phyloP scores from a whole-genome alignment of 306 rosid species.

The Datisca glomerata region DNA sequence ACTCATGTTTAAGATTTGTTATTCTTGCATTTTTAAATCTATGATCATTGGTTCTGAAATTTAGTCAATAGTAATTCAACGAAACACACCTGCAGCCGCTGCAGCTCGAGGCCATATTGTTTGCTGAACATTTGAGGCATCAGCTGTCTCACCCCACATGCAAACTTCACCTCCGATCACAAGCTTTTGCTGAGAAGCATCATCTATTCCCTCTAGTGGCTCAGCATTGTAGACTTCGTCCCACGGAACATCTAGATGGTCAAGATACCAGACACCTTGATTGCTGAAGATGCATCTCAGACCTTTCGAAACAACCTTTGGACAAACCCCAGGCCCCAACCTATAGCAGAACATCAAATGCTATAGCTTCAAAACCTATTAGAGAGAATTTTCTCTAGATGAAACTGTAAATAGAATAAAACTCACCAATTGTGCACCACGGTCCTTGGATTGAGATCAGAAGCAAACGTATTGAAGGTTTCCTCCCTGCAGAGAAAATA shows the following conservation, averaged over 20 bases:
- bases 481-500: constrained; percentile 68
- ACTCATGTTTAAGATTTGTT: too few species aligned
- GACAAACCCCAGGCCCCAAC: constrained; percentile 82
- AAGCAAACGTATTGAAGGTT: constrained; percentile 68
- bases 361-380: constrained; percentile 1
- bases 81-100: constrained; percentile 71
- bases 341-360: constrained; percentile 21
- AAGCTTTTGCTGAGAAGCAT: constrained; percentile 47
- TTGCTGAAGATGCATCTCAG: constrained; percentile 93
- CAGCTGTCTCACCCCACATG: constrained; percentile 82
- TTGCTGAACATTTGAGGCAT: constrained; percentile 66
- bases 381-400: constrained; percentile 7
- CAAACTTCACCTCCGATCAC: constrained; percentile 89
- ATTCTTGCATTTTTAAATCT: too few species aligned
- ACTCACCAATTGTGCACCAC: constrained; percentile 87
- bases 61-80: background rate
- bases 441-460: constrained; percentile 69
- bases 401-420: constrained; percentile 14
- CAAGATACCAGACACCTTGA: constrained; percentile 95
- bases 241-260: constrained; percentile 96
- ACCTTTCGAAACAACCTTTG: constrained; percentile 75
- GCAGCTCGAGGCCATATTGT: constrained; percentile 98
- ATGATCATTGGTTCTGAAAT: background rate
- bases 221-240: constrained; percentile 52
- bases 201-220: constrained; percentile 63